Evolutionary conservation across 495 filamentous ascomycete species (phyloP).

Genomic region (Podospora sp.): DNA sequence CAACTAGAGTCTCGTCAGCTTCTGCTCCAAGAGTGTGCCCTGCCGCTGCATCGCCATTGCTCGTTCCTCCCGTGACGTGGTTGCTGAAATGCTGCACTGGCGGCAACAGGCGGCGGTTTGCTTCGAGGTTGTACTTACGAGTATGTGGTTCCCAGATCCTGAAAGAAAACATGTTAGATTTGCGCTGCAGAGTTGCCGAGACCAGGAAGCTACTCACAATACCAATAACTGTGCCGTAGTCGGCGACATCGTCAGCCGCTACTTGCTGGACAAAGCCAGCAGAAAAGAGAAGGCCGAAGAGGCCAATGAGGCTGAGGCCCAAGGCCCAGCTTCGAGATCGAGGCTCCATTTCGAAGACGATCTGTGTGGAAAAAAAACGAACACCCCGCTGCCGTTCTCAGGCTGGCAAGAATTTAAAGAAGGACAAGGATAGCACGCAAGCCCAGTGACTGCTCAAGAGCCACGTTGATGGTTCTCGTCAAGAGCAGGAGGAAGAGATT

Average conservation of each 20-base stretch:
- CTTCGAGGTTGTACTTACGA: conserved; percentile 55
- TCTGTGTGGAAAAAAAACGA: conserved; percentile 20
- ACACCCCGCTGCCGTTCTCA: conserved; percentile 18
- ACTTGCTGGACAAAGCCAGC: conserved; percentile 73
- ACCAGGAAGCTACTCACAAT: conserved; percentile 57
- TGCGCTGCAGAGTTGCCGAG: background rate
- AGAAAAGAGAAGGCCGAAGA: conserved; percentile 77
- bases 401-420: conserved; percentile 25
- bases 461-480: background rate
- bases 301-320: conserved; percentile 50
- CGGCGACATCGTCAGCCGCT: conserved; percentile 73
- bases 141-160: conserved; percentile 97
- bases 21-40: background rate
- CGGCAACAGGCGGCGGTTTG: conserved; percentile 2
- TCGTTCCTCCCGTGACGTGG: background rate
- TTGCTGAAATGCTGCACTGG: conserved; percentile 2
- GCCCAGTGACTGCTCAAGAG: background rate
- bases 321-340: conserved; percentile 55
- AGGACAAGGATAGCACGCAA: conserved; percentile 20
- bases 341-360: conserved; percentile 50
- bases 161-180: conserved; percentile 24
- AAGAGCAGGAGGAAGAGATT: background rate
- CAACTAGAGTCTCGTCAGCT: conserved; percentile 43
- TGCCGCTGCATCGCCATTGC: background rate
- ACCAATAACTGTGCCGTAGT: conserved; percentile 91